Evolutionary conservation across 1,284 basidiomycete species (phyloP).

Genomic region (Meira miltonrushii): DNA sequence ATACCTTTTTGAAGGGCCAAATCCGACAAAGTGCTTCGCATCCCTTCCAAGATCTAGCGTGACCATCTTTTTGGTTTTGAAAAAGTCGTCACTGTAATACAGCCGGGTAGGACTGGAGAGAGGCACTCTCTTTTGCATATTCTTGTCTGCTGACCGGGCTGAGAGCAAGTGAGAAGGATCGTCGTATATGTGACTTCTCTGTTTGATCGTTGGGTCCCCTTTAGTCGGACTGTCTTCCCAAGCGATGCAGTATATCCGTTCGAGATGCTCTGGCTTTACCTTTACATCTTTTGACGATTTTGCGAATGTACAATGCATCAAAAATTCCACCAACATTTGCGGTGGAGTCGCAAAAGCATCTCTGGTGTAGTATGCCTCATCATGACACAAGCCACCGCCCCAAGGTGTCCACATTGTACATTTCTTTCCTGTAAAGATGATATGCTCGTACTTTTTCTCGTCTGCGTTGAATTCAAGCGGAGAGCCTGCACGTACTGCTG

Average conservation of each 20-base stretch:
- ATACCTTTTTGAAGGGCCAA: constrained; percentile 41
- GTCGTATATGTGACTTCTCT: constrained; percentile 2
- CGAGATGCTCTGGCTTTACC: constrained; percentile 22
- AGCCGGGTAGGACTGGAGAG: constrained; percentile 23
- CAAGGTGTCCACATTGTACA: constrained; percentile 42
- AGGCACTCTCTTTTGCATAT: constrained; percentile 11
- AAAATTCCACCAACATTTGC: constrained; percentile 32
- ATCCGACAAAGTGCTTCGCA: constrained; percentile 40
- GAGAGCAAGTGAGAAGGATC: constrained; percentile 16
- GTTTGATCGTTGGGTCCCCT: constrained; percentile 10
- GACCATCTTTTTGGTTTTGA: constrained; percentile 30
- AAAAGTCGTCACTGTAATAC: constrained; percentile 46
- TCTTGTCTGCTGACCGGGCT: not conserved
- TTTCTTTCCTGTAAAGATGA: constrained; percentile 45
- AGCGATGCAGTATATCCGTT: constrained; percentile 47
- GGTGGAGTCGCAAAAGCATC: constrained; percentile 41
- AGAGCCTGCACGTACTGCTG: constrained; percentile 26
- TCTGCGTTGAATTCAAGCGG: constrained; percentile 49
- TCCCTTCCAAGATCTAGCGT: constrained; percentile 39
- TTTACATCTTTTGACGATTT: constrained; percentile 39
- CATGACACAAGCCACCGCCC: constrained; percentile 41
- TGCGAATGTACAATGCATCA: constrained; percentile 48
- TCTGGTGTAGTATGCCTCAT: constrained; percentile 53
- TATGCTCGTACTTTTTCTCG: constrained; percentile 34
- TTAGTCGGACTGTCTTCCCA: constrained; percentile 34